Evolutionary conservation across 805 yeast species (phyloP).

Genomic region (Pichia exigua): DNA sequence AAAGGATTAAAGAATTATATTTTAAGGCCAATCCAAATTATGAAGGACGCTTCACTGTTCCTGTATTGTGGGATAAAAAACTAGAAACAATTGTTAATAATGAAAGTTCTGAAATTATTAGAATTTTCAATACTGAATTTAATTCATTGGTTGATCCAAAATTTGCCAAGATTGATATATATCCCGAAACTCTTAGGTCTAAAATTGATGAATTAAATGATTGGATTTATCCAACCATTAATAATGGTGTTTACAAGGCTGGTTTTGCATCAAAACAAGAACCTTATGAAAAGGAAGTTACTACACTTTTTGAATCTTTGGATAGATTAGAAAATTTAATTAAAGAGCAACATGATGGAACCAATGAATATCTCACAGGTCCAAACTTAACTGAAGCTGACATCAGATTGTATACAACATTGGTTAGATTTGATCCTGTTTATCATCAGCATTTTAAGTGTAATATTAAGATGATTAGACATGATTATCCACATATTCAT

Average conservation of each 20-base stretch:
- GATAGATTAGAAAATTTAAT: conserved; percentile 64
- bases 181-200: conserved; percentile 46
- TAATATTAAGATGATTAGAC: conserved; percentile 72
- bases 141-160: conserved; percentile 45
- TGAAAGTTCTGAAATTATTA: conserved; percentile 82
- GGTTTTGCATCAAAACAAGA: conserved; percentile 86
- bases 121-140: conserved; percentile 75
- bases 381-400: conserved; percentile 82
- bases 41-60: conserved; percentile 82
- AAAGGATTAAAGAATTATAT: conserved; percentile 64
- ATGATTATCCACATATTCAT: conserved; percentile 69
- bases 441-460: conserved; percentile 95
- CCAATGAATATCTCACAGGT: conserved; percentile 45
- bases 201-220: conserved; percentile 71
- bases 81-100: conserved; percentile 79
- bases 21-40: conserved; percentile 69
- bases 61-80: conserved; percentile 87
- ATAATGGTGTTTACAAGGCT: conserved; percentile 88
- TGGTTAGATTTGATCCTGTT: conserved; percentile 85
- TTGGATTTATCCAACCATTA: conserved; percentile 79
- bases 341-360: conserved; percentile 32
- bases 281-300: conserved; percentile 65
- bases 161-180: conserved; percentile 46
- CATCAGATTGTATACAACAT: conserved; percentile 77
- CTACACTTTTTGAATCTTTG: conserved; percentile 53